Evolutionary conservation across 2,329 filamentous ascomycete species (phyloP).

Genomic region (Aspergillus caelatus): DNA sequence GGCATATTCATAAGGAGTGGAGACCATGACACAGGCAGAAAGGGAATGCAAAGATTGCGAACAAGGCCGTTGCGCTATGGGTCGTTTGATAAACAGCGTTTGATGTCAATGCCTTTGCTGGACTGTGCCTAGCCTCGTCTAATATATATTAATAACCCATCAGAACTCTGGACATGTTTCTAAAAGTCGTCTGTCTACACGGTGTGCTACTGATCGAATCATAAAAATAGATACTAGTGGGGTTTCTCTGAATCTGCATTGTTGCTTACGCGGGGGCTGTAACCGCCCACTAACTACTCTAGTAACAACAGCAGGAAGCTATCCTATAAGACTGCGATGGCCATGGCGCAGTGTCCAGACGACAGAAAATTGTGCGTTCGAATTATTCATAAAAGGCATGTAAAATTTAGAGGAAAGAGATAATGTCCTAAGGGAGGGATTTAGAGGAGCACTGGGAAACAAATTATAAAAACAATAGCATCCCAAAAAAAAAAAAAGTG

Average conservation of each 20-base stretch:
- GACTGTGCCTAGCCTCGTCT: not conserved
- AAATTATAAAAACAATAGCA: not conserved
- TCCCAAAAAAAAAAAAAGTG: not conserved
- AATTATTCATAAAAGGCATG: not conserved
- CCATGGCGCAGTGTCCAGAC: not conserved
- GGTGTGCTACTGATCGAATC: not conserved
- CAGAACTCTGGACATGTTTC: not conserved
- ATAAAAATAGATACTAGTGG: not conserved
- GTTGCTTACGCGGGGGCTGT: not conserved
- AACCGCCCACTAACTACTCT: not conserved
- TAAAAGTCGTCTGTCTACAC: not conserved
- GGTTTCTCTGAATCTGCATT: not conserved
- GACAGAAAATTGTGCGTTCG: not conserved
- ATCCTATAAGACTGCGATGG: not conserved
- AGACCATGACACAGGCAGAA: not conserved
- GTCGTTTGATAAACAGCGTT: not conserved
- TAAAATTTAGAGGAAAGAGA: not conserved
- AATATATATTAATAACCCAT: not conserved
- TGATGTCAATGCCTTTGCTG: not conserved
- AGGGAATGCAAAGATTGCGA: not conserved
- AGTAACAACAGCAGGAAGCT: too few species aligned
- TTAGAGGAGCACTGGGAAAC: not conserved
- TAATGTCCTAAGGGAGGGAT: not conserved
- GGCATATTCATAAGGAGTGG: not conserved
- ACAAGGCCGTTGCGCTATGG: not conserved